These are phyloP conservation scores for Paramarasmius palmivorus DNA, from an alignment of 1,284 basidiomycete genomes.

Conservation along the genomic window DNA sequence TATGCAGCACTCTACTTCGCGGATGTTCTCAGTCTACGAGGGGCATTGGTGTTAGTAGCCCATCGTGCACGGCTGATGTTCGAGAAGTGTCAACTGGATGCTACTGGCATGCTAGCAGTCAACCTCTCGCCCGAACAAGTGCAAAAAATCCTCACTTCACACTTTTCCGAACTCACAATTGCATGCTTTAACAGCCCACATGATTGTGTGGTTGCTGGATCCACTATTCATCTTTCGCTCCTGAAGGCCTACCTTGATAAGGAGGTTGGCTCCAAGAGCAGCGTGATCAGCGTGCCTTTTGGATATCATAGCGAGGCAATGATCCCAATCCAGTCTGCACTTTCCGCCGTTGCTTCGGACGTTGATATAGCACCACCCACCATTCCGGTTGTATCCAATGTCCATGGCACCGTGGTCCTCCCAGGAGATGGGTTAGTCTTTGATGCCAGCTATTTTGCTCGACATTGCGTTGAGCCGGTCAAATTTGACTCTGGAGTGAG, in stretches of 20 bases:
- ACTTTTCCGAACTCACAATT: slow-evolving; percentile 40
- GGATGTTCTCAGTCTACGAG: slow-evolving; percentile 51
- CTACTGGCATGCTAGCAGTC: slow-evolving; percentile 63
- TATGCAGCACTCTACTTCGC: slow-evolving; percentile 65
- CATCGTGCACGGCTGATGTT: slow-evolving; percentile 55
- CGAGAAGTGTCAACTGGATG: slow-evolving; percentile 38
- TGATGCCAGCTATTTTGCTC: slow-evolving; percentile 51
- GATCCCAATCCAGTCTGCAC: slow-evolving; percentile 51
- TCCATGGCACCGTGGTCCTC: slow-evolving; percentile 50
- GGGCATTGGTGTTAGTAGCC: slow-evolving; percentile 58
- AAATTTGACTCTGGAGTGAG: slow-evolving; percentile 51
- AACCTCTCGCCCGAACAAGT: slow-evolving; percentile 35
- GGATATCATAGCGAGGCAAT: slow-evolving; percentile 67
- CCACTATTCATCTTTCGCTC: slow-evolving; percentile 35
- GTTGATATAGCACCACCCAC: slow-evolving; percentile 43
- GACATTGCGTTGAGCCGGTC: slow-evolving; percentile 62
- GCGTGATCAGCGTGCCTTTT: slow-evolving; percentile 52
- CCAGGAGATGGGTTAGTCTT: slow-evolving; percentile 52
- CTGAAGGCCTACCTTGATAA: slow-evolving; percentile 32
- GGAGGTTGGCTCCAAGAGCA: slow-evolving; percentile 34
- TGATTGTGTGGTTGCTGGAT: slow-evolving; percentile 59
- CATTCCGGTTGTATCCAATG: slow-evolving; percentile 60
- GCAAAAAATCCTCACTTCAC: slow-evolving; percentile 20
- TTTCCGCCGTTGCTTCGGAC: slow-evolving; percentile 36
- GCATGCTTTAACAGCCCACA: slow-evolving; percentile 63